Evolutionary conservation across 495 filamentous ascomycete species (phyloP).

Genomic region (Platismatia glauca): DNA sequence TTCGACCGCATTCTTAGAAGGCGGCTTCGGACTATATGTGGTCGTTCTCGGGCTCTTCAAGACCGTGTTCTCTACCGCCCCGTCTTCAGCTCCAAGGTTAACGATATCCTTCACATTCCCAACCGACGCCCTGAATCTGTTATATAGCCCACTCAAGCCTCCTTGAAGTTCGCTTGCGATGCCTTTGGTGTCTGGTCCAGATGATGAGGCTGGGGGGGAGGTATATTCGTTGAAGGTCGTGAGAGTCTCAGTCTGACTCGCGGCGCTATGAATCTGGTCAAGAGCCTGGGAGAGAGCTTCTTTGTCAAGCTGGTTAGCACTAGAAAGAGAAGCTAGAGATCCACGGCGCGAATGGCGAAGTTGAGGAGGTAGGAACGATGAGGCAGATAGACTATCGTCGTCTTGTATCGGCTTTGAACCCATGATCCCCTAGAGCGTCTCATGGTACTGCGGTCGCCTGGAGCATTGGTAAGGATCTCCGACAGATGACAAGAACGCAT

Average conservation of each 20-base stretch:
- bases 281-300: conserved; percentile 64
- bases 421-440: conserved; percentile 27
- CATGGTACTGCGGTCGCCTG: conserved; percentile 3
- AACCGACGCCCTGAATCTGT: conserved; percentile 67
- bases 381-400: conserved; percentile 35
- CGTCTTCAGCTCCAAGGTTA: conserved; percentile 30
- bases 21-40: conserved; percentile 33
- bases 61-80: conserved; percentile 28
- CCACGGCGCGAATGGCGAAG: conserved; percentile 47
- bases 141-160: conserved; percentile 79
- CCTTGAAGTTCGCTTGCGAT: conserved; percentile 66
- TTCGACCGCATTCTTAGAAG: not conserved
- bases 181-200: conserved; percentile 54
- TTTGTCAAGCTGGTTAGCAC: conserved; percentile 50
- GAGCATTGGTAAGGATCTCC: conserved; percentile 14
- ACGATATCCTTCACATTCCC: conserved; percentile 56
- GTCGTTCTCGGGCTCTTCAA: conserved; percentile 33
- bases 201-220: conserved; percentile 38
- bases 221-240: conserved; percentile 86
- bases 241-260: conserved; percentile 67
- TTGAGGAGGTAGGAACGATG: conserved; percentile 37
- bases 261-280: conserved; percentile 74
- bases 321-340: conserved; percentile 56
- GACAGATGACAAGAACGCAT: not conserved
- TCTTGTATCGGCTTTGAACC: conserved; percentile 32